Conservation (phyloP, 1,284 basidiomycete genomes). For the Trametes hirsuta region DNA sequence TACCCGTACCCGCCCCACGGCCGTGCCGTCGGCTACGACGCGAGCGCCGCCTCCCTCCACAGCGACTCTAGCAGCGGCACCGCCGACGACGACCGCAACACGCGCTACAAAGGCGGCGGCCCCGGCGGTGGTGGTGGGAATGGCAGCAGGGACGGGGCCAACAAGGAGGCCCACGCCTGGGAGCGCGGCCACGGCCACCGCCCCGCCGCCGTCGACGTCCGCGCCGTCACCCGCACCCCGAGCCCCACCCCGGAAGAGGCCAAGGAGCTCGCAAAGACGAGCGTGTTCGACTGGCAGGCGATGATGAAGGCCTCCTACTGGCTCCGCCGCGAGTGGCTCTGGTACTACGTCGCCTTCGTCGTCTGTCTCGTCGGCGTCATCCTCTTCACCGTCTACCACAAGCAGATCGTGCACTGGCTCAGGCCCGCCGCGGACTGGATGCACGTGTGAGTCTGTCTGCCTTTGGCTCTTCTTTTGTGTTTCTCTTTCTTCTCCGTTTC, state of each 20-base stretch:
- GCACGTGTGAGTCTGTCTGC: slow-evolving; percentile 37
- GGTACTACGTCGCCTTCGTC: slow-evolving; percentile 34
- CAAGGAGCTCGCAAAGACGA: slow-evolving; percentile 37
- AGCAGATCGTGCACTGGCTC: slow-evolving; percentile 61
- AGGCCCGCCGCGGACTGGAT: slow-evolving; percentile 59
- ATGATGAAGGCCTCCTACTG: slow-evolving; percentile 49
- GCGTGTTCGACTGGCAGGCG: slow-evolving; percentile 49
- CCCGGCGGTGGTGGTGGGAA: background rate
- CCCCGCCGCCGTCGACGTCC: slow-evolving; percentile 24
- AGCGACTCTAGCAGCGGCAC: slow-evolving; percentile 15
- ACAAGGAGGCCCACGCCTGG: slow-evolving; percentile 10
- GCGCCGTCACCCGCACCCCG: slow-evolving; percentile 39
- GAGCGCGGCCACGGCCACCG: background rate
- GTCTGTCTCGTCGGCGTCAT: slow-evolving; percentile 43
- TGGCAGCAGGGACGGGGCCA: background rate
- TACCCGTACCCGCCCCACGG: slow-evolving; percentile 33
- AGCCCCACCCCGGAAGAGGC: slow-evolving; percentile 46
- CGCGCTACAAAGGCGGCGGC: background rate
- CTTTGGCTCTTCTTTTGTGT: background rate
- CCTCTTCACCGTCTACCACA: slow-evolving; percentile 58
- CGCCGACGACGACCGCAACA: slow-evolving; percentile 15
- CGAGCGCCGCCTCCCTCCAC: slow-evolving; percentile 25
- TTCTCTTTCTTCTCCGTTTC: background rate
- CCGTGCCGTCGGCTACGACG: slow-evolving; percentile 12
- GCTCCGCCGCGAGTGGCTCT: slow-evolving; percentile 52